These are phyloP conservation scores for Metahyphopichia silvanorum DNA, from an alignment of 805 yeast species.

Conservation along the genomic window DNA sequence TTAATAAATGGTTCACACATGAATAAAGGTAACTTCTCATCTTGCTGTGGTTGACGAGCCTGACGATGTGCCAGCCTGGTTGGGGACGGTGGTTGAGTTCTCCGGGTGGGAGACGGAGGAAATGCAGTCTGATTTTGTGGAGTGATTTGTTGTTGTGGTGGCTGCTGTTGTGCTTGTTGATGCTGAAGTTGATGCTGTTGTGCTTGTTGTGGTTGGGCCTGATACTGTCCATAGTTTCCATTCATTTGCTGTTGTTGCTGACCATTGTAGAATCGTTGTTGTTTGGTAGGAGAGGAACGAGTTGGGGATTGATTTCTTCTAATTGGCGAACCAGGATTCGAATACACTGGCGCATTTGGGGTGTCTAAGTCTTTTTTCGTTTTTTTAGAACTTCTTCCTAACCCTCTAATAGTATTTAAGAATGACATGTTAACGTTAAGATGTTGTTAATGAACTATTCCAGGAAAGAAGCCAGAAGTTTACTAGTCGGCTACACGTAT, in stretches of 20 bases:
- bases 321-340: constrained; percentile 30
- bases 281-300: constrained; percentile 41
- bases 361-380: constrained; percentile 36
- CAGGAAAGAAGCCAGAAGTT: too few species aligned
- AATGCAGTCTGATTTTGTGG: not conserved
- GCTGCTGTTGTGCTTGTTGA: constrained; percentile 3
- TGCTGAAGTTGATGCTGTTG: constrained; percentile 7
- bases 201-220: too few species aligned
- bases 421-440: constrained; percentile 35
- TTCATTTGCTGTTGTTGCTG: constrained; percentile 14
- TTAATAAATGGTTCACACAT: constrained; percentile 90
- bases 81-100: constrained; percentile 9
- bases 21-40: constrained; percentile 53
- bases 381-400: constrained; percentile 45
- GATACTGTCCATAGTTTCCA: too few species aligned
- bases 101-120: too few species aligned
- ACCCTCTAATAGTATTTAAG: constrained; percentile 45
- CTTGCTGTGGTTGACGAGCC: constrained; percentile 9
- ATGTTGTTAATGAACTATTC: not conserved
- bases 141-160: not conserved
- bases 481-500: too few species aligned
- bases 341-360: constrained; percentile 26
- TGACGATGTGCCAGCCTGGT: constrained; percentile 7
- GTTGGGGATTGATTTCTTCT: constrained; percentile 35
- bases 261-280: constrained; percentile 11